Conservation (phyloP, 2,329 filamentous ascomycete species). For the Scortechinia acanthostroma region DNA sequence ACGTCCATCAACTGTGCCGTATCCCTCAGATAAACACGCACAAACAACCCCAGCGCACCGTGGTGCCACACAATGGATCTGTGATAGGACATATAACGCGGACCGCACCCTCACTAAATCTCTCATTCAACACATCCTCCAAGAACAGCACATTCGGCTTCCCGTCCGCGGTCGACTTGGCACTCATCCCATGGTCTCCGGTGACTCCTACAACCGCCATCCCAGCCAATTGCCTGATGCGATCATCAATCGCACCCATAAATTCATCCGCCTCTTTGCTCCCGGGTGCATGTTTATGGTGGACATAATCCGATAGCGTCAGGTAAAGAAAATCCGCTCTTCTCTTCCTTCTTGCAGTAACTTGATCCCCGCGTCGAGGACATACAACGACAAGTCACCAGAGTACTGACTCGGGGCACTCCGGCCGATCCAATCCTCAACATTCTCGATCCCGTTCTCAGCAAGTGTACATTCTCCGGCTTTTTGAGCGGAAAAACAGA, state of each 20-base stretch:
- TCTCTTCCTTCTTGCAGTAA: constrained; percentile 23
- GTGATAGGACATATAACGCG: constrained; percentile 33
- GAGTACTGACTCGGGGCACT: constrained; percentile 28
- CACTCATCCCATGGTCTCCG: constrained; percentile 33
- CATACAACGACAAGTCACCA: constrained; percentile 30
- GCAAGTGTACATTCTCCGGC: constrained; percentile 16
- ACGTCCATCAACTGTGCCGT: constrained; percentile 14
- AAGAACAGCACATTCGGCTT: constrained; percentile 27
- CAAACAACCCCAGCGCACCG: constrained; percentile 29
- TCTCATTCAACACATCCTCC: constrained; percentile 21
- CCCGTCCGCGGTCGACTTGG: constrained; percentile 21
- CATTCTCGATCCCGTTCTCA: constrained; percentile 22
- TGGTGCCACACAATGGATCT: constrained; percentile 33
- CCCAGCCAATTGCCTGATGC: constrained; percentile 18
- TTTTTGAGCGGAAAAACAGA: constrained; percentile 28
- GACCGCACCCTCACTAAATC: constrained; percentile 17
- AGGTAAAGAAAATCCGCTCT: constrained; percentile 32
- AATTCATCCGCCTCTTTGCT: constrained; percentile 24
- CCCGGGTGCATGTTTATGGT: constrained; percentile 30
- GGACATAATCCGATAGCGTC: constrained; percentile 33
- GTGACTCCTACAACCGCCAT: constrained; percentile 26
- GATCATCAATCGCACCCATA: constrained; percentile 19
- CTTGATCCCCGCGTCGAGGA: constrained; percentile 31
- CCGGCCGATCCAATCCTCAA: constrained; percentile 25
- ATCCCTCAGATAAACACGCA: constrained; percentile 24